Evolutionary conservation across 2,329 filamentous ascomycete species (phyloP), one percentile per base, ranked within the genome.

Genomic region (Paraconiothyrium sp.): DNA sequence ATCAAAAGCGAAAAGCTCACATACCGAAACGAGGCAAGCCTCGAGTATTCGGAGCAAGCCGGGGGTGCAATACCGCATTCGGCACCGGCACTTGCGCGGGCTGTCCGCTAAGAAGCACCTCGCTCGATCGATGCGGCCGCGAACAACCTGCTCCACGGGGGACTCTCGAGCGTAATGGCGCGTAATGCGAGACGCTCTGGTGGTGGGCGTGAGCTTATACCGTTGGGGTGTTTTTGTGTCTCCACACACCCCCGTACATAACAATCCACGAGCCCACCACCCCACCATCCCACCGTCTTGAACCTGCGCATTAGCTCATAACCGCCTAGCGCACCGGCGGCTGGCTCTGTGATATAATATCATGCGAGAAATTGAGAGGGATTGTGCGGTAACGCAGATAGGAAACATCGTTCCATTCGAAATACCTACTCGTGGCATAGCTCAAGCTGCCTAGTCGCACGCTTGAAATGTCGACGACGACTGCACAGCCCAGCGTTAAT

Each of bases 381-480:
- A 37, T 46, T 14, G 52, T 22, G 52, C 27, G 27, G 27, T 32
- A 55, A 47, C n/a, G 30, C 16, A 43, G n/a, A 37, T 20, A n/a
- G 54, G 43, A 37, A 47, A 37, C 54, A 47, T 24, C 43, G 43
- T 56, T 56, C 54, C 41, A 56, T 56, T 46, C 20, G 24, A 14
- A n/a, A 56, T 48, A 56, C 54, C 41, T 47, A 56, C 41, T 44
- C 11, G 34, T 41, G 7, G 30, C 13, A 30, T 16, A 2, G 24
- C 39, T 13, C 52, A 39, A 16, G 11, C 32, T 56, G 39, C 55
- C 16, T 22, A 32, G 16, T 34, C 34, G n/a, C 49, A 39, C 49
- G 10, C 34, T 20, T 37, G 4, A 30, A 30, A 30, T 6, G 39
- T 41, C n/a, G 34, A 37, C 34, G 22, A 49, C 11, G 34, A 43